phyloP scores from a whole-genome alignment of 2,329 filamentous ascomycete genomes.

The Knoxdaviesia capensis region DNA sequence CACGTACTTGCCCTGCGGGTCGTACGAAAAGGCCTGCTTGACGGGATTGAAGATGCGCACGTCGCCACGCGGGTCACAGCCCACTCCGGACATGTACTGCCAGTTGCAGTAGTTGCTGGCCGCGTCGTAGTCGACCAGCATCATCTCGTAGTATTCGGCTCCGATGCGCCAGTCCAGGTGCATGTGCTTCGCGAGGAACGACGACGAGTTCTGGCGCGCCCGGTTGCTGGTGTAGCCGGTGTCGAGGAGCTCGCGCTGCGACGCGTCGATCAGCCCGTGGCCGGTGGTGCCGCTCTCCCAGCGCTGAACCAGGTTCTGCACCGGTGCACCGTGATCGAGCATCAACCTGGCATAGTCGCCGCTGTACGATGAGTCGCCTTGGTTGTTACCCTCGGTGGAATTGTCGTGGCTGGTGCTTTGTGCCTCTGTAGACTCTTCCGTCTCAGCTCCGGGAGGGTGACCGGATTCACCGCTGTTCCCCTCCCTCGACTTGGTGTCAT shows the following conservation, averaged over 20 bases:
- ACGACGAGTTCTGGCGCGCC: constrained; percentile 57
- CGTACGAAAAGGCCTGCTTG: constrained; percentile 64
- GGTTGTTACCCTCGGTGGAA: constrained; percentile 38
- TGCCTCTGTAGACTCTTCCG: too few species aligned
- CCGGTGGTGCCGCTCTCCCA: constrained; percentile 51
- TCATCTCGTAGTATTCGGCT: constrained; percentile 64
- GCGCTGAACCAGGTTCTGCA: constrained; percentile 22
- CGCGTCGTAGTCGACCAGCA: constrained; percentile 58
- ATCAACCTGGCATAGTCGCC: constrained; percentile 28
- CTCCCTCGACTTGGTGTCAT: too few species aligned
- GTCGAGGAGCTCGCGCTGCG: constrained; percentile 50
- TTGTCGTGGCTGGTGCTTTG: too few species aligned
- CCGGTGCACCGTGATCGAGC: constrained; percentile 12
- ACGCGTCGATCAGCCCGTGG: constrained; percentile 58
- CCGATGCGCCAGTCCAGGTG: constrained; percentile 63
- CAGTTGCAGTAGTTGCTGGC: constrained; percentile 66
- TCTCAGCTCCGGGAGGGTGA: too few species aligned
- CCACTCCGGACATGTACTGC: constrained; percentile 65
- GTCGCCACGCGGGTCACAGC: constrained; percentile 55
- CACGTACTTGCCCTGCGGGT: constrained; percentile 47
- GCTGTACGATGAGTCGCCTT: constrained; percentile 49
- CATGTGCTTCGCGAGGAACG: constrained; percentile 52
- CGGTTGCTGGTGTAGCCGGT: constrained; percentile 67
- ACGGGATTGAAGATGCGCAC: constrained; percentile 64
- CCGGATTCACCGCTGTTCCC: too few species aligned